A percentile compares a stretch with the other conserved stretches of the same genome.
phyloP scores from a whole-genome alignment of 2,329 filamentous ascomycete genomes.

The Trichoderma hamatum region DNA sequence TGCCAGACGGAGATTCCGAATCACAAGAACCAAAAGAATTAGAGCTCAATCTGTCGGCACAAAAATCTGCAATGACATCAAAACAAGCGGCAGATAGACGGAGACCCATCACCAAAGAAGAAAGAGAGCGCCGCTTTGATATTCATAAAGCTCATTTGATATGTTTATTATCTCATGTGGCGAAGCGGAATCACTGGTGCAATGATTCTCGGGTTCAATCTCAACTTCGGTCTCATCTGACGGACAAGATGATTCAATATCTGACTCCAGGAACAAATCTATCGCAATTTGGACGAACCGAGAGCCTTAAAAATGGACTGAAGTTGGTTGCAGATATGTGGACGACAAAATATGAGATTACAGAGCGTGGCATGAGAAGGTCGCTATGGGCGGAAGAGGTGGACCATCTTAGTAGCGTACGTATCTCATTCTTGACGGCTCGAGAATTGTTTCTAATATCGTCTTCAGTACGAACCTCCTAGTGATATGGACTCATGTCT shows the following conservation, averaged over 20 bases:
- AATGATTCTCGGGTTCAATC: slow-evolving; percentile 73
- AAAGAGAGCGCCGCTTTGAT: slow-evolving; percentile 63
- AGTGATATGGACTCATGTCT: slow-evolving; percentile 68
- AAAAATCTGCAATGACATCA: slow-evolving; percentile 41
- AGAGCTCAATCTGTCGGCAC: slow-evolving; percentile 57
- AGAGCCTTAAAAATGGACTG: slow-evolving; percentile 79
- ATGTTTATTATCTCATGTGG: slow-evolving; percentile 77
- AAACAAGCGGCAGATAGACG: slow-evolving; percentile 46
- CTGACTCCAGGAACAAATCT: slow-evolving; percentile 69
- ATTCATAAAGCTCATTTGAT: slow-evolving; percentile 87
- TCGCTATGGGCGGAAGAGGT: slow-evolving; percentile 75
- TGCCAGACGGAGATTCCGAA: slow-evolving; percentile 32
- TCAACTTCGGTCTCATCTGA: slow-evolving; percentile 65
- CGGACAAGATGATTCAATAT: slow-evolving; percentile 65
- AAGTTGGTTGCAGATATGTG: slow-evolving; percentile 69
- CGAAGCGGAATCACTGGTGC: slow-evolving; percentile 84
- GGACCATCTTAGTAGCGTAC: slow-evolving; percentile 61
- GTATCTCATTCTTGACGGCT: slow-evolving; percentile 25
- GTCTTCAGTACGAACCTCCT: slow-evolving; percentile 55
- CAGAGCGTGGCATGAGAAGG: slow-evolving; percentile 68
- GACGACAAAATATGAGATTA: slow-evolving; percentile 69
- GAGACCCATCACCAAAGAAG: slow-evolving; percentile 57
- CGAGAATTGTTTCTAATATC: background rate
- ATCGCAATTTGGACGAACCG: slow-evolving; percentile 74
- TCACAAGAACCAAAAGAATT: slow-evolving; percentile 43